Evolutionary conservation across 495 filamentous ascomycete species (phyloP).

Genomic region (Aspergillus sclerotiicarbonarius): DNA sequence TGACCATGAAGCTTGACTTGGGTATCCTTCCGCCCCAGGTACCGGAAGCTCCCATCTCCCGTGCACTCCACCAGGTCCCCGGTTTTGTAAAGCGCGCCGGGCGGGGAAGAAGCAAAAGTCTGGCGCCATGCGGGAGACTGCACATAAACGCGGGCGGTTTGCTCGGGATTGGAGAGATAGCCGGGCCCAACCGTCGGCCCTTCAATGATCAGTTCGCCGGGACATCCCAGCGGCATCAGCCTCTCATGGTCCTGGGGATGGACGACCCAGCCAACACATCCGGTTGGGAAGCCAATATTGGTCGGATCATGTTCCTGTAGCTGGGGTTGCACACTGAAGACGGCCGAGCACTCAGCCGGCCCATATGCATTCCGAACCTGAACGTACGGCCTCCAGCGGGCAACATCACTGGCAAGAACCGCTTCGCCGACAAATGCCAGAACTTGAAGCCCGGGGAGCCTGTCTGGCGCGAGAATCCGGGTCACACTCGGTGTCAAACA

Average conservation of each 20-base stretch:
- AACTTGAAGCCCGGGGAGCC: conserved; percentile 34
- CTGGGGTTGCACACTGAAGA: conserved; percentile 19
- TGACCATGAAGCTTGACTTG: conserved; percentile 40
- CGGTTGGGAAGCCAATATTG: conserved; percentile 8
- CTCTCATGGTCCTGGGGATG: conserved; percentile 45
- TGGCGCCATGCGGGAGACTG: conserved; percentile 1
- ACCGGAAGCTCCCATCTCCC: conserved; percentile 15
- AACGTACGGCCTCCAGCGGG: conserved; percentile 27
- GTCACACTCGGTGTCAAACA: conserved; percentile 40
- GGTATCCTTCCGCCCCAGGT: conserved; percentile 27
- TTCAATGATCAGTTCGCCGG: conserved; percentile 51
- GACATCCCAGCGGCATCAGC: conserved; percentile 49
- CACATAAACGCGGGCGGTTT: conserved; percentile 46
- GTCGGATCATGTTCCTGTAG: conserved; percentile 1
- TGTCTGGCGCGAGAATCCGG: conserved; percentile 29
- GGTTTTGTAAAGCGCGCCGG: conserved; percentile 27
- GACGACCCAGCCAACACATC: conserved; percentile 45
- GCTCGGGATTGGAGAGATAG: conserved; percentile 43
- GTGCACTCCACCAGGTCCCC: conserved; percentile 20
- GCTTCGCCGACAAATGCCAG: conserved; percentile 41
- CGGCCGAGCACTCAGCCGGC: conserved; percentile 42
- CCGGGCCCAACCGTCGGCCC: conserved; percentile 48
- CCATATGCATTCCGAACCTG: conserved; percentile 49
- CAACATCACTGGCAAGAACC: conserved; percentile 32
- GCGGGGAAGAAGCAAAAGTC: neutral